Evolutionary conservation across 768 basidiomycete genomes (phyloP), one percentile per base, ranked within the genome.

Genomic region (Suillus placidus): DNA sequence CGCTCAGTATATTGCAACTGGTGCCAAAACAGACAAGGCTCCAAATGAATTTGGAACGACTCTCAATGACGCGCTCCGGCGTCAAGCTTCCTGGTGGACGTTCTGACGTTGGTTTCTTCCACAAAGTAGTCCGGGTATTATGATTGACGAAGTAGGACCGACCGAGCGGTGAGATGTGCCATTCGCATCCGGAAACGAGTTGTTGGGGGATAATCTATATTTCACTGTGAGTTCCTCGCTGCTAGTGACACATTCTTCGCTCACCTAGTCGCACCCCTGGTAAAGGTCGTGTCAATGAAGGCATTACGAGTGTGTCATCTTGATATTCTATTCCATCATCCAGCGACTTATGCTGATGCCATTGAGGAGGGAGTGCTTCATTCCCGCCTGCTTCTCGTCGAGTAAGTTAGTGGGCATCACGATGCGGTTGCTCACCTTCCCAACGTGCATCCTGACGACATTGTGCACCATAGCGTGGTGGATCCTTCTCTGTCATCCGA

Each of bases 231-330:
- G n/a, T 45, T 45, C 45, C 10, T 45, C 20, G 20, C 1, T 45
- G n/a, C 10, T 45, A 45, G 18, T 2, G 10, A 5, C 0, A 34
- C 20, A 55, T 55, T 12, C 2, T 55, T 55, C 10, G 18, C 18
- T 55, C 18, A 34, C 54, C 54, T n/a, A 55, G 20, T 34, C 54
- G 54, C 18, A 55, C 54, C 6, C 54, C 54, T n/a, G 54, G 54
- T n/a, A 55, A 55, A 32, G 54, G 54, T 34, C 54, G 54, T 18
- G 12, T 34, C 32, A 20, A 34, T 6, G 54, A 34, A 20, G 5
- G 2, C 54, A 55, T 20, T 4, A 2, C 10, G 32, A 20, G 2
- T 5, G 52, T 34, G 18, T 34, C 5, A 9, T 34, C 52, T 18
- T 32, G 6, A 32, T 54, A 54, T 54, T 0, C 7, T 10, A 20